Evolutionary conservation across 2,329 filamentous ascomycete species (phyloP), one percentile per base, ranked within the genome.

Genomic region (Phoma sp.): DNA sequence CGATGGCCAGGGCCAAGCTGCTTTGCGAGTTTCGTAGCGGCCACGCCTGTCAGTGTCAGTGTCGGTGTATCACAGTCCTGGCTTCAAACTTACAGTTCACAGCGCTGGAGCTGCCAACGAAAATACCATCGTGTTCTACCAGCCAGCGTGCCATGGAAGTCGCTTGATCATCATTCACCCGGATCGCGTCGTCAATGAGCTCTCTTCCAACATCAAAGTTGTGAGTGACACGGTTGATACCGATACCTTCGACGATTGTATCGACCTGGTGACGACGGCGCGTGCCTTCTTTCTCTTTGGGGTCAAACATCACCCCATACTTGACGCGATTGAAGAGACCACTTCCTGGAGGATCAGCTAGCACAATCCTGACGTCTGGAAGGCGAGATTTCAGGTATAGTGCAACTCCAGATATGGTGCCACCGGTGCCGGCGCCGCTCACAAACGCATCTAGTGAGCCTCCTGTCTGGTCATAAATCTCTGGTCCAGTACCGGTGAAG

Each of bases 111-210:
- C 93, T 96, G 7, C 95, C 96, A 36, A 93, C 82, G 68, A 99
- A 99, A 47, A 99, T 87, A 7, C 95, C 95, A 74, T 99, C 95
- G 60, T 93, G 89, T 77, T 98, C 93, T 7, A 97, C 93, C 36
- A 99, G 78, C 91, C 92, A 98, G 59, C 91, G 82, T n/a, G 93
- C 95, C 95, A 99, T 99, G 49, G 83, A 83, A 72, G 90, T 86
- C 10, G 95, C 95, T 79, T 99, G 93, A 44, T 86, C 85, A 74
- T 99, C 96, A 2, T 86, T 90, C 11, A 99, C 91, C 55, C 88
- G 85, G 33, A 98, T 86, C 2, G 95, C 93, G 76, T 97, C 92
- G 72, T 97, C 91, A 47, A 99, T 85, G 50, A 97, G 77, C 68
- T 93, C 88, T 61, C 91, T 82, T 0, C 93, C 95, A 25, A 87